These are phyloP conservation scores for Daldinia sp. DNA, from an alignment of 2,329 filamentous ascomycete genomes.

Conservation along the genomic window DNA sequence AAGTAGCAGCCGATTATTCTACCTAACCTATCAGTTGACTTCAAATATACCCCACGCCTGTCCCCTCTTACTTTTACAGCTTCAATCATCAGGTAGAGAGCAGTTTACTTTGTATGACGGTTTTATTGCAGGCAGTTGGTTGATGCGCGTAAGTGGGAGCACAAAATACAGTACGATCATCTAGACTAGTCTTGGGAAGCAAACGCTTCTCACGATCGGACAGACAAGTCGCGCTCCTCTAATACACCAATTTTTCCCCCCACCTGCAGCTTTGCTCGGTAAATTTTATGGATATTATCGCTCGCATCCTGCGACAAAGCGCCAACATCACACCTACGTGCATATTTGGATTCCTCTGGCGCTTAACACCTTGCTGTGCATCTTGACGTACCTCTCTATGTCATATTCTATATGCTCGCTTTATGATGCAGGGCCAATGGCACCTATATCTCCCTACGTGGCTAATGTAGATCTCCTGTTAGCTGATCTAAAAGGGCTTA, in stretches of 20 bases:
- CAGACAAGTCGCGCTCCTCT: constrained; percentile 38
- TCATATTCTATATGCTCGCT: constrained; percentile 28
- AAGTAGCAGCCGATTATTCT: constrained; percentile 26
- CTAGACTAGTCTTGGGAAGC: constrained; percentile 28
- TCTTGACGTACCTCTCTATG: constrained; percentile 36
- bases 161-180: constrained; percentile 30
- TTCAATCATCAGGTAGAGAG: constrained; percentile 40
- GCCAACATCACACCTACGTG: background rate
- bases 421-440: constrained; percentile 26
- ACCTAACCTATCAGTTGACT: constrained; percentile 36
- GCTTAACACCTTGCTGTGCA: constrained; percentile 13
- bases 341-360: constrained; percentile 8
- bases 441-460: constrained; percentile 21
- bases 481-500: constrained; percentile 19
- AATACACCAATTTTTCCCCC: constrained; percentile 35
- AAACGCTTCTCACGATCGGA: constrained; percentile 32
- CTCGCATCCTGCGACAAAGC: constrained; percentile 6
- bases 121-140: constrained; percentile 32
- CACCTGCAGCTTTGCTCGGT: constrained; percentile 13
- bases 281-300: constrained; percentile 5
- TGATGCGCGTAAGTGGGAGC: constrained; percentile 30
- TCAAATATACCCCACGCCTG: constrained; percentile 37
- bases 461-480: constrained; percentile 29
- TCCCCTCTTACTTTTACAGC: constrained; percentile 28
- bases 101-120: constrained; percentile 37